Conservation (phyloP, 805 yeast species). For the Starmerella geochares region DNA sequence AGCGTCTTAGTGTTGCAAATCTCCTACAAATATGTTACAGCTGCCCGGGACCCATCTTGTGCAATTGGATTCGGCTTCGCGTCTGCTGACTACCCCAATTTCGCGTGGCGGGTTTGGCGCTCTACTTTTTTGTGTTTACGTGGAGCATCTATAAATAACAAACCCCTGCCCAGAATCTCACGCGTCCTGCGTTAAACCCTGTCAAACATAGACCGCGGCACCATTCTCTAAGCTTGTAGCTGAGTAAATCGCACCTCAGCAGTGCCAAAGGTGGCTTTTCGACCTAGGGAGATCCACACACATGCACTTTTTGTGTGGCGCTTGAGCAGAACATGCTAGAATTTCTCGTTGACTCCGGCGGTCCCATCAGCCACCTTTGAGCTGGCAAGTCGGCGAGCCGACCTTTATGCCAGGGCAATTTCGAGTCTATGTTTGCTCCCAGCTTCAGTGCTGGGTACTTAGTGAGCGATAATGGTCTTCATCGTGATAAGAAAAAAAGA, state of each 20-base stretch:
- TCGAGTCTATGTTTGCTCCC: no score
- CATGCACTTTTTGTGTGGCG: no score
- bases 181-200: neutral
- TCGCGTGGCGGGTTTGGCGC: neutral
- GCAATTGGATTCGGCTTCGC: neutral
- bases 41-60: neutral
- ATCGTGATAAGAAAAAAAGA: no score
- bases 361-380: no score
- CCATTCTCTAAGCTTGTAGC: neutral
- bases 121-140: neutral
- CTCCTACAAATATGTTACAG: no score
- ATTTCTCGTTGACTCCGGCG: no score
- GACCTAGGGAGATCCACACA: neutral
- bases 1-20: no score
- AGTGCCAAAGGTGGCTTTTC: no score
- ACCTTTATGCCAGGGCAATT: no score
- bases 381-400: no score
- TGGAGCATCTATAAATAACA: slow-evolving; percentile 2
- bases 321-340: neutral
- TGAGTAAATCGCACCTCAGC: no score
- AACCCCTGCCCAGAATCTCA: neutral
- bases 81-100: neutral
- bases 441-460: neutral
- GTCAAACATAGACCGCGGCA: neutral
- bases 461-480: no score